Evolutionary conservation across 306 rosid genomes (phyloP), one percentile per base, ranked within the genome.

Genomic region (Medicago lupulina): DNA sequence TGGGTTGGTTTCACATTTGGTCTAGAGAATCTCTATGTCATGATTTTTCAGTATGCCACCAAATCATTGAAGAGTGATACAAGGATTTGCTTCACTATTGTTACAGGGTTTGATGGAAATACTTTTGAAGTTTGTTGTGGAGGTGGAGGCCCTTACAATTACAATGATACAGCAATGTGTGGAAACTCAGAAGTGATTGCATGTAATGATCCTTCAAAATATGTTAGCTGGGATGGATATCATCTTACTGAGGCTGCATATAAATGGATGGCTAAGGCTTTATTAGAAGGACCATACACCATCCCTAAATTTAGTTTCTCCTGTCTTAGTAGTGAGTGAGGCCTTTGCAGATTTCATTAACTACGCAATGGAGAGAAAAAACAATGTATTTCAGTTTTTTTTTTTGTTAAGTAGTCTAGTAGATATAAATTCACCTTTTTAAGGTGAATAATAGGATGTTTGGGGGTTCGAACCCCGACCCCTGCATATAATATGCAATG

Each of bases 231-330:
- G 93, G 93, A 88, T 78, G 93, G 90, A 39, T 77, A 83, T 73
- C 96, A 90, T 81, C 61, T 88, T 14, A 87, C 97, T 0, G 93
- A 90, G 67, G 88, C 91, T 63, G 96, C 96, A 43, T 78, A 90
- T 85, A 67, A 75, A 43, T 61, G 82, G 78, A 84, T 92, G 5
- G 19, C 90, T 40, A 38, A 10, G n/a, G 84, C 66, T 51, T 62
- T 86, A 43, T 53, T 88, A 70, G 62, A 84, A 62, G 87, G 85
- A 47, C 43, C 80, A 21, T 81, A 84, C 73, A 81, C 85, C 44
- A 63, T 39, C 49, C 87, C 87, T 69, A 67, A 60, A 50, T 23
- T 69, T 63, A 77, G 11, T 46, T 14, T 39, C 8, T 63, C 58
- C 0, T 84, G 83, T 49, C 43, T 31, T 53, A 28, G 40, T 15